Percentiles rank a stretch among this genome's conserved stretches.
These are phyloP conservation scores for Penicillium simplicissimum DNA, from an alignment of 495 filamentous ascomycete genomes.

Conservation along the genomic window DNA sequence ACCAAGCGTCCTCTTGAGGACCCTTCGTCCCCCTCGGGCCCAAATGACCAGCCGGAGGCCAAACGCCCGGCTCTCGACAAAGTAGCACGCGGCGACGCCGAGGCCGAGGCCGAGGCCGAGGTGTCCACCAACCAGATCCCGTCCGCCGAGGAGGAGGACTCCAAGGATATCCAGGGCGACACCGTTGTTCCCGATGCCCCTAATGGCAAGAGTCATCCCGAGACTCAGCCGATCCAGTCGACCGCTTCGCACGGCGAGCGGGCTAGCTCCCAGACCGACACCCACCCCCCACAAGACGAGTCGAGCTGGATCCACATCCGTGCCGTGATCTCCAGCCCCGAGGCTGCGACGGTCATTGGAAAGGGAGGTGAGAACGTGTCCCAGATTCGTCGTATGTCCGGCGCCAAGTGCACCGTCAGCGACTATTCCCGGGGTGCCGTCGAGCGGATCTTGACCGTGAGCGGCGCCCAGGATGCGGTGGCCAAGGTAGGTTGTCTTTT, in stretches of 20 bases:
- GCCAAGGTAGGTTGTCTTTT: constrained; percentile 72
- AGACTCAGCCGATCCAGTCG: constrained; percentile 67
- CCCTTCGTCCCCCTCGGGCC: constrained; percentile 88
- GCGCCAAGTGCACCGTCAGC: constrained; percentile 97
- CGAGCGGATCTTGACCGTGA: constrained; percentile 95
- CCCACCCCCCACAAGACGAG: constrained; percentile 72
- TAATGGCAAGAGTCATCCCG: constrained; percentile 47
- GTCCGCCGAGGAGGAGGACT: constrained; percentile 45
- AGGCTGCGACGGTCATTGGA: constrained; percentile 96
- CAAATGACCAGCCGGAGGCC: constrained; percentile 90
- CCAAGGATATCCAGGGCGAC: constrained; percentile 56
- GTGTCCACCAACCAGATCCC: constrained; percentile 47
- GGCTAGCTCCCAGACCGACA: constrained; percentile 49
- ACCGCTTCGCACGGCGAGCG: constrained; percentile 59
- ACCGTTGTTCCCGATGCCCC: constrained; percentile 77
- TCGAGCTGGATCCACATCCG: constrained; percentile 95
- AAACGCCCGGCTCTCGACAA: constrained; percentile 97
- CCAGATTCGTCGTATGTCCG: constrained; percentile 85
- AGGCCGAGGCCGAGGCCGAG: constrained; percentile 51
- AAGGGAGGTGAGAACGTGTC: constrained; percentile 99
- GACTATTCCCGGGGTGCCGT: constrained; percentile 96
- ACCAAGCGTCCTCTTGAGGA: constrained; percentile 97
- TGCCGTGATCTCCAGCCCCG: constrained; percentile 91
- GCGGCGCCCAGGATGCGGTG: constrained; percentile 90
- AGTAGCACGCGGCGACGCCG: constrained; percentile 62